phyloP scores from a whole-genome alignment of 2,329 filamentous ascomycete genomes.

The Colletotrichum falcatum region DNA sequence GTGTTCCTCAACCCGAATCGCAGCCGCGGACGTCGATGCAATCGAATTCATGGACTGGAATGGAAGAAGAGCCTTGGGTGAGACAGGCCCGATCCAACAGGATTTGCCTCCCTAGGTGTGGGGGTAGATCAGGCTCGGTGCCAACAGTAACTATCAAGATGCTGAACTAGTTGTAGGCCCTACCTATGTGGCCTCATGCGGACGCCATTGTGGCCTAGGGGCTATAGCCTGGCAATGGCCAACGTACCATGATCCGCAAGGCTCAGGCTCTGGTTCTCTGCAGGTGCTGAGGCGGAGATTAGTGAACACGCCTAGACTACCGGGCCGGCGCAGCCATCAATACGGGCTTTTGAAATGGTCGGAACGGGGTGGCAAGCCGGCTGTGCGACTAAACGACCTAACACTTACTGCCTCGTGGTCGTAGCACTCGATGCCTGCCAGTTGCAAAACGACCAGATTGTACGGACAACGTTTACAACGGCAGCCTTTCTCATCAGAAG shows the following conservation, averaged over 20 bases:
- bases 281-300: not conserved
- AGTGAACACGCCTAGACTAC: slow-evolving; percentile 7
- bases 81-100: not conserved
- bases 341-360: not conserved
- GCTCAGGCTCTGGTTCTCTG: not conserved
- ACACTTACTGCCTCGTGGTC: slow-evolving; percentile 5
- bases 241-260: slow-evolving; percentile 24
- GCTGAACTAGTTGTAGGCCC: not conserved
- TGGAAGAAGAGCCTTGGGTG: not conserved
- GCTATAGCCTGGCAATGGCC: not conserved
- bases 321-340: not conserved
- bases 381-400: slow-evolving; percentile 3
- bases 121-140: not conserved
- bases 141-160: not conserved
- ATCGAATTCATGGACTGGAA: not conserved
- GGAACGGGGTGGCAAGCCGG: not conserved
- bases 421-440: slow-evolving; percentile 2
- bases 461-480: slow-evolving; percentile 18
- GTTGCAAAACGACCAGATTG: slow-evolving; percentile 21
- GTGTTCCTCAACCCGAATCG: not conserved
- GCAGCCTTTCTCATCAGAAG: slow-evolving; percentile 29
- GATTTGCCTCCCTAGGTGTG: not conserved
- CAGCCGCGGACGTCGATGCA: not conserved
- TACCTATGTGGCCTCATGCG: slow-evolving; percentile 1
- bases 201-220: not conserved